Evolutionary conservation across 2,329 filamentous ascomycete genomes (phyloP), one percentile per base, ranked within the genome.

Genomic region (Lecanicillium sp.): DNA sequence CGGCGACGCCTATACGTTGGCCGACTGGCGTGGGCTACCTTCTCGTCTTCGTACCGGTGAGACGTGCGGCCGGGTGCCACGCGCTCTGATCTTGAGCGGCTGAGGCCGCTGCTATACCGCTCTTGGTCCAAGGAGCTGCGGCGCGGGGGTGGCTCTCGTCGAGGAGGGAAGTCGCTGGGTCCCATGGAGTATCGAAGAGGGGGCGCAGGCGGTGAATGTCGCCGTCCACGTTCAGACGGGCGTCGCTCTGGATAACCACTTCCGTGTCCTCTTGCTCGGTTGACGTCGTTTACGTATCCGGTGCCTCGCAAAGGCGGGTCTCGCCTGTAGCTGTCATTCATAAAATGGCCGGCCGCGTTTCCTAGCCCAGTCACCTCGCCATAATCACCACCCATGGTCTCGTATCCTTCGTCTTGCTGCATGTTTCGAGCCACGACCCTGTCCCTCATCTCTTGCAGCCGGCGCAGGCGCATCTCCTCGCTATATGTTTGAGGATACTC

Each of bases 251-350:
- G 60, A 4, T 70, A 70, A 14, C 54, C 59, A 8, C 57, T 59
- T 17, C 65, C 58, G 10, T 60, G 51, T 11, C 61, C 65, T 33
- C 69, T 61, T 8, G 61, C 61, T 22, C 64, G 62, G 39, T 58
- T 65, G n/a, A 63, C 62, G 2, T 62, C 64, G 1, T 59, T 52
- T 28, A 67, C 59, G 46, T 75, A 74, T 39, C 67, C 64, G 9
- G 53, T 20, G 57, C 47, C 17, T 52, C 41, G 44, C 33, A 19
- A 42, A 27, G 40, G 39, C 32, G 51, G 43, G 17, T 41, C 33
- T 37, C 61, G 59, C 33, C 65, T 58, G 44, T 77, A 80, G 44
- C 77, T 66, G 19, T 81, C 74, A 42, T 79, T 79, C 68, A 79
- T 70, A 49, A 78, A 75, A 49, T 81, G 75, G 12, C 63, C 66